A percentile compares a stretch with the other conserved stretches of the same genome.
Conservation (phyloP, 306 rosid species). For the Abrus pulchellus region DNA sequence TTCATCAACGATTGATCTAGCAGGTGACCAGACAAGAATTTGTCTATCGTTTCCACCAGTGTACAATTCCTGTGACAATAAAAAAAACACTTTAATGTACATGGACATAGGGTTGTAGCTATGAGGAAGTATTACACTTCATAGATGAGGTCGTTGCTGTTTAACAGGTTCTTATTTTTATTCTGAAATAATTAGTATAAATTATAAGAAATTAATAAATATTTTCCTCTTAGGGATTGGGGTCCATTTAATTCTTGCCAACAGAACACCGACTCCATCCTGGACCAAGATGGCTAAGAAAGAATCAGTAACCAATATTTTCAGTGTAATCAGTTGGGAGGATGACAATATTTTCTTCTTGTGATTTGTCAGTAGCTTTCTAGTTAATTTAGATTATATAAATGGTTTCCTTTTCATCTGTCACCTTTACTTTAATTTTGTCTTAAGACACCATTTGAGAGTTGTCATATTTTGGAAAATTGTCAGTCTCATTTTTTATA, state of each 20-base stretch:
- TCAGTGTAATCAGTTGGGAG: not conserved
- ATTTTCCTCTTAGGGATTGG: constrained; percentile 1
- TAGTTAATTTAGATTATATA: constrained; percentile 6
- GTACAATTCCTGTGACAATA: constrained; percentile 75
- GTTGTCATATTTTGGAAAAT: constrained; percentile 14
- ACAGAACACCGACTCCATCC: not conserved
- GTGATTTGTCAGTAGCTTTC: not conserved
- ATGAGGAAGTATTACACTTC: not conserved
- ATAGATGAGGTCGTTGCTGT: not conserved
- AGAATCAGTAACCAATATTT: constrained; percentile 19
- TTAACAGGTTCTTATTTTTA: constrained; percentile 10
- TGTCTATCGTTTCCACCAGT: constrained; percentile 95
- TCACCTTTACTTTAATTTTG: not conserved
- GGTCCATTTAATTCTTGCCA: constrained; percentile 22
- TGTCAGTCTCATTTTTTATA: no score
- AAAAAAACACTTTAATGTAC: constrained; percentile 20
- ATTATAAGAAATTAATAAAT: constrained; percentile 14
- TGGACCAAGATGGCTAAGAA: not conserved
- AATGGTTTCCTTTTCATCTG: not conserved
- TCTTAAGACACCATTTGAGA: not conserved
- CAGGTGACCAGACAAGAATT: constrained; percentile 91
- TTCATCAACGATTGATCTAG: constrained; percentile 61
- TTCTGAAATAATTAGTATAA: constrained; percentile 3
- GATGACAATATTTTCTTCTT: not conserved
- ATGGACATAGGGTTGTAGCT: not conserved